Base-by-base conservation (phyloP, 495 filamentous ascomycete species). In the Neurospora cerealis region DNA sequence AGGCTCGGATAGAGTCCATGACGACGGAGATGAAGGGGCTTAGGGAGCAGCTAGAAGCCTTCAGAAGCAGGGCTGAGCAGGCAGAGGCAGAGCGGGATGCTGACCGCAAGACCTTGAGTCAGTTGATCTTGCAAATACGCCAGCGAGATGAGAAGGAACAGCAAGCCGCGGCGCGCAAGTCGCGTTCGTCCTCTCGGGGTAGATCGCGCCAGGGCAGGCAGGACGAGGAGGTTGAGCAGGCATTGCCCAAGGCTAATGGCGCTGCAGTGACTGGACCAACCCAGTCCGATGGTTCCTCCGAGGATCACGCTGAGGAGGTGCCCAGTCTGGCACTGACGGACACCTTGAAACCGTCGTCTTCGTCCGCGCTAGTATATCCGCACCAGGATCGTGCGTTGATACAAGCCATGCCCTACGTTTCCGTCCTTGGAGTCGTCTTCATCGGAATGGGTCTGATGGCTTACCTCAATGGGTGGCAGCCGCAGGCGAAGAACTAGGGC, bases 381-480 rank as follows among this genome's bases (percentile, higher is more conserved):
- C 73, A 75, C 21, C 77, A 76, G n/a, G 80, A 85, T 42, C 78
- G 78, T 54, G 74, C 81, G 75, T 75, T 93, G 70, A 84, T 89
- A 73, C 88, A 93, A 39, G 88, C 90, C 74, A 88, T 91, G 71
- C 96, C 96, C 28, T 97, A 94, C 77, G 92, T 92, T 40, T 93
- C 91, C 8, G 94, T 97, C 85, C 83, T 97, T 32, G 92, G 93
- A 7, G 95, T 99, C 6, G 93, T 98, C 70, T 81, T 97, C 69
- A 81, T 98, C 75, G 96, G 96, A 19, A 91, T 97, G 78, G 92
- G 93, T 38, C 80, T 98, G 70, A 99, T 99, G 96, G 93, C 93
- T 60, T 97, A 93, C 83, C 85, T 99, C 75, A 99, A 99, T 80
- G 91, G 91, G 54, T 96, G 92, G 91, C 90, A 93, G 81, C 76